Conservation (phyloP, 306 rosid genomes). For the Dalbergia cultrata region DNA sequence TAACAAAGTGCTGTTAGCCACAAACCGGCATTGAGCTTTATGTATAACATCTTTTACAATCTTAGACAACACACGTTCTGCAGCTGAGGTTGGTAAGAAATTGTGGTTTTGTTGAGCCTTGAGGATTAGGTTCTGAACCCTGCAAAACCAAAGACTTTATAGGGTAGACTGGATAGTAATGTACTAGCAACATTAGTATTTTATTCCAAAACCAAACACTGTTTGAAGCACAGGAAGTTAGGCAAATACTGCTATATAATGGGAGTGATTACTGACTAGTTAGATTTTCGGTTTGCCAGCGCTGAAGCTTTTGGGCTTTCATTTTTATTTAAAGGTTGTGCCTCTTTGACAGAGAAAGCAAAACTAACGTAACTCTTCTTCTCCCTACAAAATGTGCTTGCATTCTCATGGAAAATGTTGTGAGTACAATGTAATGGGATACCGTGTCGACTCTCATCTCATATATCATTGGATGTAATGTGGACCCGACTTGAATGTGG, state of each 20-base stretch:
- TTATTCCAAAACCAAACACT: conserved; percentile 20
- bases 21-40: conserved; percentile 10
- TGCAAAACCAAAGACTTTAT: background rate
- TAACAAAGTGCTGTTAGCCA: conserved; percentile 16
- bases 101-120: conserved; percentile 2
- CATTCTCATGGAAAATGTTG: too few species aligned
- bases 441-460: too few species aligned
- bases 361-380: conserved; percentile 1
- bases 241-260: background rate
- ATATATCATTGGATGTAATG: too few species aligned
- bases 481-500: too few species aligned
- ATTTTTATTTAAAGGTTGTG: background rate
- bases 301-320: conserved; percentile 19
- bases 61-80: background rate
- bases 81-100: conserved; percentile 12
- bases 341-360: background rate
- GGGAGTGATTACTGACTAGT: background rate
- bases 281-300: background rate
- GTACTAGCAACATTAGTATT: conserved; percentile 22
- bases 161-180: background rate
- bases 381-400: background rate
- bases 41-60: background rate
- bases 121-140: conserved; percentile 1
- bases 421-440: too few species aligned
- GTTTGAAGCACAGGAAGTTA: background rate